These are phyloP conservation scores for Xylaria hypoxylon DNA, from an alignment of 2,329 filamentous ascomycete species.

Conservation along the genomic window DNA sequence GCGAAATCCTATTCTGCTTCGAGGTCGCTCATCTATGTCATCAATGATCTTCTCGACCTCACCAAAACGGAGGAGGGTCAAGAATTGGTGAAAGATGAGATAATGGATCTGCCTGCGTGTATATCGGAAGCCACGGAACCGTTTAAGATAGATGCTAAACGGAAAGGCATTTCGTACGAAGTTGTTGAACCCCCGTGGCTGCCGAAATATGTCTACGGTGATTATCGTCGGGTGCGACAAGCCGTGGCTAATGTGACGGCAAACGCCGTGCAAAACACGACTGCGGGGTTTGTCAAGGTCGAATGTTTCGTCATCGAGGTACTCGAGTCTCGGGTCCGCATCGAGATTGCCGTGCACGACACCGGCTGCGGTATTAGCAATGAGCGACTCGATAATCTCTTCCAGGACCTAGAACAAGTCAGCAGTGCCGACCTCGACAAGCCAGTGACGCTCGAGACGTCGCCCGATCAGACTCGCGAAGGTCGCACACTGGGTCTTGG, in stretches of 20 bases:
- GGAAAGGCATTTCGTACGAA: constrained; percentile 79
- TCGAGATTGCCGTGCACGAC: constrained; percentile 82
- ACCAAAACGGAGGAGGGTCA: constrained; percentile 89
- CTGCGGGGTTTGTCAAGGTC: constrained; percentile 73
- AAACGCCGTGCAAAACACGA: constrained; percentile 86
- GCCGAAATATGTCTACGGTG: constrained; percentile 78
- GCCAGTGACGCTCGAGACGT: constrained; percentile 41
- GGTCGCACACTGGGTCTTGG: constrained; percentile 77
- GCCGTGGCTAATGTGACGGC: constrained; percentile 84
- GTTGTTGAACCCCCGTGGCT: constrained; percentile 75
- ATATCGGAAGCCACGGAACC: constrained; percentile 81
- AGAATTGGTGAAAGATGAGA: constrained; percentile 81
- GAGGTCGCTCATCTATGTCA: constrained; percentile 92
- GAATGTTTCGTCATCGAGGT: constrained; percentile 73
- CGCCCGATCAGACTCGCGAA: constrained; percentile 49
- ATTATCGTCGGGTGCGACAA: constrained; percentile 83
- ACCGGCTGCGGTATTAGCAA: constrained; percentile 78
- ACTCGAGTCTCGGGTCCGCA: constrained; percentile 65
- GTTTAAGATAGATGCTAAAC: constrained; percentile 77
- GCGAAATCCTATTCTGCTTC: constrained; percentile 89
- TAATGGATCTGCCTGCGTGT: constrained; percentile 77
- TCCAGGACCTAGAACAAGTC: constrained; percentile 70
- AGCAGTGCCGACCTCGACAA: constrained; percentile 59
- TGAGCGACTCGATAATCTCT: constrained; percentile 63
- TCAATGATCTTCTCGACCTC: constrained; percentile 89